phyloP scores from a whole-genome alignment of 2,329 filamentous ascomycete genomes.

The Cyphellophora attinorum region DNA sequence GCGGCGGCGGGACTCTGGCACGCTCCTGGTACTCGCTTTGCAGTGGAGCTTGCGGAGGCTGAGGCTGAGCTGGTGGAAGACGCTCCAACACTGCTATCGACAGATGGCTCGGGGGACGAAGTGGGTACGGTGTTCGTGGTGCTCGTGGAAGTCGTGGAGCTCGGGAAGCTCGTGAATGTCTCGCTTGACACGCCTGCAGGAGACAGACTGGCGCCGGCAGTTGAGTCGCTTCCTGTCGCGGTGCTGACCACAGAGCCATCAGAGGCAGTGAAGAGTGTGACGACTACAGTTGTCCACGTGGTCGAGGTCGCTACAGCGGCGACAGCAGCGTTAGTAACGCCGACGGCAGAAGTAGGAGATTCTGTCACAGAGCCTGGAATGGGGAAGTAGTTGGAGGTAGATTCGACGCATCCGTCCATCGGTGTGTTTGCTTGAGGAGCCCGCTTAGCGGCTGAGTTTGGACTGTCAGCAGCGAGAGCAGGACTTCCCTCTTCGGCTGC shows the following conservation, averaged over 20 bases:
- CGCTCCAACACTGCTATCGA: conserved; percentile 4
- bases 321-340: too few species aligned
- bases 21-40: conserved; percentile 3
- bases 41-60: conserved; percentile 2
- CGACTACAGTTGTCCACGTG: too few species aligned
- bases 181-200: neutral
- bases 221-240: too few species aligned
- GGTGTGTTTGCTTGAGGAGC: conserved; percentile 6
- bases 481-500: conserved; percentile 1
- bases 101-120: neutral
- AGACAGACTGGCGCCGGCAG: neutral
- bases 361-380: conserved; percentile 7
- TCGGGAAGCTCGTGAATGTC: too few species aligned
- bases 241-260: conserved; percentile 1
- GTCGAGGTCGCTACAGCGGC: too few species aligned
- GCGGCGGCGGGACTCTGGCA: conserved; percentile 10
- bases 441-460: conserved; percentile 6
- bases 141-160: neutral
- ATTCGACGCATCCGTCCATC: too few species aligned
- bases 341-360: conserved; percentile 5
- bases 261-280: too few species aligned
- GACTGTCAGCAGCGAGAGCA: conserved; percentile 2
- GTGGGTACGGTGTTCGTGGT: neutral
- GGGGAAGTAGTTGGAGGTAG: neutral
- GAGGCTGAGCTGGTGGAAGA: conserved; percentile 1